Base-by-base conservation (phyloP, 73 alveolate species). In the Urostyla sp. region DNA sequence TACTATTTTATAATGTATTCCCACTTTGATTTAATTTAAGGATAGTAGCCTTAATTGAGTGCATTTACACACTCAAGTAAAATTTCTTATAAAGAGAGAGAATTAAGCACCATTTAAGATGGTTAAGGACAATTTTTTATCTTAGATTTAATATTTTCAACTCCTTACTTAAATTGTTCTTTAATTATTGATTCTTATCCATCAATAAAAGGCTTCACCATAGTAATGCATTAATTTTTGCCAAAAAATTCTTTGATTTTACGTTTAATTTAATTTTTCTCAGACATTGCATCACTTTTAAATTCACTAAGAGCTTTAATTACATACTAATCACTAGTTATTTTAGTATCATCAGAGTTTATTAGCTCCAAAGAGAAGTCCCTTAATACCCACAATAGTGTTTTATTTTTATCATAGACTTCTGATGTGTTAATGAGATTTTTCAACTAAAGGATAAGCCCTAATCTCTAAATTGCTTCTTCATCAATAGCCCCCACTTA, bases 401-500 rank as follows among this genome's bases (percentile, higher is more conserved):
- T 66, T 18, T 95, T 95, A 40, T 86, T 81, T 37, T 81, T 91
- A 8, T 78, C 77, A 50, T 66, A 77, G 10, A 82, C 78, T 40
- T 81, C 80, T 66, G 87, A 91, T 5, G 90, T 34, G 60, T 90
- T 77, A 26, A 93, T 91, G 63, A 90, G 89, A 55, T 94, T 90
- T 7, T 98, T 81, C 44, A 94, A 85, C 61, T 93, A 92, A 23
- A 93, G 90, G 0, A 94, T 96, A 24, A 94, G 85, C 43, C 91
- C 85, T 15, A 94, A 66, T 81, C 94, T 92, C 53, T 87, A 84
- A 45, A 94, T 44, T 51, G 98, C 98, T 69, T 91, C 87, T 86
- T 94, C 99, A 87, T 94, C 99, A n/a, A 94, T 94, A 23, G 92
- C 55, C 37, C 99, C 99, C 38, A 94, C 95, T 23, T 98, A 94